A percentile compares a stretch with the other conserved stretches of the same genome.
phyloP scores from a whole-genome alignment of 2,329 filamentous ascomycete genomes.

The Thelonectria blattea region DNA sequence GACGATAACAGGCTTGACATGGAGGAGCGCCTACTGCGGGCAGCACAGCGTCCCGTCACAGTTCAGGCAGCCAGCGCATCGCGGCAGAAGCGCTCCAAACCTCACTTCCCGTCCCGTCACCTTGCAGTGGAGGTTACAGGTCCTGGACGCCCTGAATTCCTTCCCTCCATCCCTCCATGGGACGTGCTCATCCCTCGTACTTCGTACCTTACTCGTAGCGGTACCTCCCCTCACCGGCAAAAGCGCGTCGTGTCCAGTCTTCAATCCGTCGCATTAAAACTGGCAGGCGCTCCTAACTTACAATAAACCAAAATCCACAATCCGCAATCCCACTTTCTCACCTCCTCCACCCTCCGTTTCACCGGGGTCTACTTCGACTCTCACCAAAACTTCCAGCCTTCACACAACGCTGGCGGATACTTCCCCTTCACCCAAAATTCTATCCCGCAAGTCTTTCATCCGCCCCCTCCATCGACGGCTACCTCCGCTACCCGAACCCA shows the following conservation, averaged over 20 bases:
- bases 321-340: background rate
- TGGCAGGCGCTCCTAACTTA: background rate
- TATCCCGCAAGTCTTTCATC: background rate
- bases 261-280: background rate
- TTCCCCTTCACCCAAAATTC: background rate
- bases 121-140: too few relatives aligned
- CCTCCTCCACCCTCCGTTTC: background rate
- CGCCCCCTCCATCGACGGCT: background rate
- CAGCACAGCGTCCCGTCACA: constrained; percentile 4
- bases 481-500: background rate
- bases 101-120: too few relatives aligned
- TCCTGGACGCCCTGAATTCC: constrained; percentile 1
- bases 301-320: background rate
- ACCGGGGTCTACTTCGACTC: background rate
- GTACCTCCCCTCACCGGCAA: background rate
- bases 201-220: background rate
- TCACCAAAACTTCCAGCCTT: background rate
- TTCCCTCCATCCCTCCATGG: background rate
- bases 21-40: background rate
- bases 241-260: background rate
- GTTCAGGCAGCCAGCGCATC: constrained; percentile 36
- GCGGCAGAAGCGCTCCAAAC: too few relatives aligned
- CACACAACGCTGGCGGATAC: background rate
- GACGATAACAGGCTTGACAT: constrained; percentile 3
- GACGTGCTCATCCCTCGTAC: constrained; percentile 11